These are phyloP conservation scores for Melaleuca alternifolia DNA, from an alignment of 345 rosid genomes.

Conservation along the genomic window DNA sequence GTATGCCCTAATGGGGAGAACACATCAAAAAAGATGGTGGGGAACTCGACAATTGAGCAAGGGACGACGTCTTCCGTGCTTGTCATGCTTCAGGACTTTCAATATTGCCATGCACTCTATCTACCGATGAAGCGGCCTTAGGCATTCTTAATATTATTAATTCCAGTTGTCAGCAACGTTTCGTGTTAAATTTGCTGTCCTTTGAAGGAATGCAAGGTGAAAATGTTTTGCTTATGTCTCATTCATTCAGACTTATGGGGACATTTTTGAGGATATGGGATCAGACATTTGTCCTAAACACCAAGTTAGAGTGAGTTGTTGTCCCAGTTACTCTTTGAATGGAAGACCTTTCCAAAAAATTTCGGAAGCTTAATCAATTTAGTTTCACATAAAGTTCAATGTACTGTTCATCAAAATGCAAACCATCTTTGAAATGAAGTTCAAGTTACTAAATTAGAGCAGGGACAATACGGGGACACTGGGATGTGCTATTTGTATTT, in stretches of 20 bases:
- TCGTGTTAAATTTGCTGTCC: not conserved
- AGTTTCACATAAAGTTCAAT: not conserved
- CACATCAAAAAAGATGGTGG: not conserved
- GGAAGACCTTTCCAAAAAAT: not conserved
- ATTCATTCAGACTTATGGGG: not conserved
- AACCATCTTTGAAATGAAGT: not conserved
- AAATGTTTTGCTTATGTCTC: not conserved
- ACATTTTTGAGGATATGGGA: not conserved
- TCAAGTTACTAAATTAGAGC: not conserved
- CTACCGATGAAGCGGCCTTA: not conserved
- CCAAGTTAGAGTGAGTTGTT: not conserved
- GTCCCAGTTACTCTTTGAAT: not conserved
- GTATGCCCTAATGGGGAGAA: no score
- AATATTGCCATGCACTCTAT: not conserved
- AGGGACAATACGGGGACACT: not conserved
- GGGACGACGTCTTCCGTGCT: not conserved
- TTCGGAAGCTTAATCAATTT: not conserved
- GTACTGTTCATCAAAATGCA: not conserved
- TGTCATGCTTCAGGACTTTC: not conserved
- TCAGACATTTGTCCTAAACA: not conserved
- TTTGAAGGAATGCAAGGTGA: not conserved
- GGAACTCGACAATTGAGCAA: not conserved
- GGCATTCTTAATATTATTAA: not conserved
- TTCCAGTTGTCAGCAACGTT: not conserved
- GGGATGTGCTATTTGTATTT: not conserved